Percentiles rank a stretch among this genome's conserved stretches.
Evolutionary conservation across 2,329 filamentous ascomycete species (phyloP).

Genomic region (Zasmidium angulare): DNA sequence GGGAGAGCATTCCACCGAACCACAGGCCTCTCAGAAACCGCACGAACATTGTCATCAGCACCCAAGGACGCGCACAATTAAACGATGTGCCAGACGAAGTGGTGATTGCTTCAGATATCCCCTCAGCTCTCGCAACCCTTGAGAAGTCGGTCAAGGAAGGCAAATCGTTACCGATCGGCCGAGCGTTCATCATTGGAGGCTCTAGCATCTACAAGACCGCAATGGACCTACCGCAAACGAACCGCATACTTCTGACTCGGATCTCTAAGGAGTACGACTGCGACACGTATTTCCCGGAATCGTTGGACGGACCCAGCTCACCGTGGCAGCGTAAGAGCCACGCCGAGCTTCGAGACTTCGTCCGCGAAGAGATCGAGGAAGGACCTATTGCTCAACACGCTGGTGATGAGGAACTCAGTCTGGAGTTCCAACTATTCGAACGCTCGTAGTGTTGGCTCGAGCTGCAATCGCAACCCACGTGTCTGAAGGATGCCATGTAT

Average conservation of each 20-base stretch:
- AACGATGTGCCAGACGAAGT: constrained; percentile 43
- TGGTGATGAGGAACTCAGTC: constrained; percentile 25
- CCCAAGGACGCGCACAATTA: constrained; percentile 35
- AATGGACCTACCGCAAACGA: constrained; percentile 58
- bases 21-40: constrained; percentile 79
- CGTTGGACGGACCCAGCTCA: constrained; percentile 42
- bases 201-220: constrained; percentile 78
- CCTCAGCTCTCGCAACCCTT: constrained; percentile 34
- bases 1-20: constrained; percentile 78
- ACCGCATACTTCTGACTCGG: constrained; percentile 67
- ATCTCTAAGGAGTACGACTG: constrained; percentile 70
- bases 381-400: constrained; percentile 63
- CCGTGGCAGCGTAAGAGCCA: constrained; percentile 58
- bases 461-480: not conserved
- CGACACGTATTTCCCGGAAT: constrained; percentile 71
- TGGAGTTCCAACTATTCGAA: constrained; percentile 35
- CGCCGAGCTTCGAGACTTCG: constrained; percentile 60
- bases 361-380: constrained; percentile 62
- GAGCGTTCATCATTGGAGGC: constrained; percentile 86
- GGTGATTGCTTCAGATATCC: constrained; percentile 50
- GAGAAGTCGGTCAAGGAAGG: constrained; percentile 28
- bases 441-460: constrained; percentile 9
- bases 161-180: constrained; percentile 44
- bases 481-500: not conserved
- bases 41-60: constrained; percentile 78